Evolutionary conservation across 768 basidiomycete genomes (phyloP), one percentile per base, ranked within the genome.

Genomic region (Chalciporus sphaerocephalus): DNA sequence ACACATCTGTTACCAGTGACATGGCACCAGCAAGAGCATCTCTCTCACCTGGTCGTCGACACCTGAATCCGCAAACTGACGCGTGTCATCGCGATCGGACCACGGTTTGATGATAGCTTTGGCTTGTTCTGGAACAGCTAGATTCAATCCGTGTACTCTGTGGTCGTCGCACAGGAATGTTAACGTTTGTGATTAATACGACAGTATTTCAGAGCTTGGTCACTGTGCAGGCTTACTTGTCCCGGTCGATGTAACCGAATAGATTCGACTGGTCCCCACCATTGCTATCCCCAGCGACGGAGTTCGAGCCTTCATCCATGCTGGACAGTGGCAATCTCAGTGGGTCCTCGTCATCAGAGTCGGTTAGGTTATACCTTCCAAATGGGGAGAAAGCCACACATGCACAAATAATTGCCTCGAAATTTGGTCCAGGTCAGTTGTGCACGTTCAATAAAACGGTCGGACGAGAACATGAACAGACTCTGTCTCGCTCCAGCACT

Each of bases 141-240:
- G 67, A 59, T 91, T 91, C 56, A 92, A 68, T 32, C 90, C 90
- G 59, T 92, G 74, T 40, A 92, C 85, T 59, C 87, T 91, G 42
- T 46, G 35, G 15, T 35, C 28, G 43, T 36, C 16, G 20, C 32
- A 47, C 6, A 22, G 34, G 40, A n/a, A 15, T 7, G n/a, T 9
- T n/a, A 32, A 15, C 5, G 7, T 24, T 16, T 27, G 42, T 41
- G 39, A 39, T 38, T 27, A 44, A 40, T 43, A 25, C 39, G 39
- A 25, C 33, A 15, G 6, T 34, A 23, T 16, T 40, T 18, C 30
- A n/a, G 13, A 32, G 30, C 13, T 32, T 17, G 22, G 39, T 42
- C 22, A 5, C 13, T 47, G 22, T 5, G 34, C 25, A 16, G 16
- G 43, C 59, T 76, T 60, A 84, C 84, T 78, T 82, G 69, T 83